Evolutionary conservation across 306 rosid species (phyloP), one percentile per base, ranked within the genome.

Genomic region (Quercus rubra): DNA sequence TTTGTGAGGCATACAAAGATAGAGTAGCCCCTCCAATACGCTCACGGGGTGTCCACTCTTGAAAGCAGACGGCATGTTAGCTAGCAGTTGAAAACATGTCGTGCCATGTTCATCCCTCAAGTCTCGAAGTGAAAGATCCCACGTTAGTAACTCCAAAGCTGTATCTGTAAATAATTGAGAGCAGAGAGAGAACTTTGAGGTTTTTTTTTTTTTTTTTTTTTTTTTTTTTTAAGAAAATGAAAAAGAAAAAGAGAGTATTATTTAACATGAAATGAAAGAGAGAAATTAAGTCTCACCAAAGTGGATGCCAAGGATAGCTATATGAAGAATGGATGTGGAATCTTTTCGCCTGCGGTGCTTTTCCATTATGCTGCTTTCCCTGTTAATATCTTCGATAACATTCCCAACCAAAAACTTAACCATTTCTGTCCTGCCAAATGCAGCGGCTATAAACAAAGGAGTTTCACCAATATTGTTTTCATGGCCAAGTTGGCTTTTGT

Each of bases 401-500:
- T 1, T 13, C 13, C 6, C 0, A 17, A 8, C 10, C 0, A 76
- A 30, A 57, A 15, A 5, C 1, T 77, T 0, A 1, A 84, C 66
- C 43, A 72, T 43, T 0, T 72, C 0, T n/a, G 67, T 33, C 27
- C 10, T 5, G 18, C 81, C 84, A 31, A 23, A 72, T 5, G 78
- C 35, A 12, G 79, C 84, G 0, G 87, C 79, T 8, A 30, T 46
- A 27, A 61, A 83, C n/a, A 83, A 20, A 28, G 86, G 83, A 55
- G 81, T 83, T 72, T 83, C 83, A 0, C 72, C 83, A 0, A 6
- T 3, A 3, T 27, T 3, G 17, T 83, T 83, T 13, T 13, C 30
- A 3, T 70, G 15, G 5, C 13, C 10, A 0, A 2, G 46, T 41
- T 41, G 46, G 46, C 46, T 41, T 41, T 41, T 41, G 46, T 41